Conservation (phyloP, 1,139 yeast species). For the Candida sanyaensis region DNA sequence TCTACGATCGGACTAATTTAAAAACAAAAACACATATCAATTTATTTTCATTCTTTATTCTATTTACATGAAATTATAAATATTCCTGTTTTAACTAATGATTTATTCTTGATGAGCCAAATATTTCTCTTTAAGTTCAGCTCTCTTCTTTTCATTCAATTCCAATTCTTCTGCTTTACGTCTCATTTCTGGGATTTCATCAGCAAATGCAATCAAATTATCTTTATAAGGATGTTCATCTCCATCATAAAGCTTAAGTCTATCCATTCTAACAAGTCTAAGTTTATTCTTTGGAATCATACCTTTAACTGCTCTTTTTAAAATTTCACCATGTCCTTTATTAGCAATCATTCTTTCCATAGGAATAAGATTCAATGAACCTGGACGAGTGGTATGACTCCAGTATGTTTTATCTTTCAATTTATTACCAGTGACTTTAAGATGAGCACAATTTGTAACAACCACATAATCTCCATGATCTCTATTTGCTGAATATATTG, state of each 20-base stretch:
- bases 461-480: slow-evolving; percentile 98
- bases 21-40: slow-evolving; percentile 4
- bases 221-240: slow-evolving; percentile 83
- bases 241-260: slow-evolving; percentile 87
- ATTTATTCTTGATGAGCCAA: slow-evolving; percentile 16
- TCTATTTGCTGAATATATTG: slow-evolving; percentile 68
- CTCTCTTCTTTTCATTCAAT: slow-evolving; percentile 33
- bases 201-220: slow-evolving; percentile 85
- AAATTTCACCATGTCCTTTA: slow-evolving; percentile 82
- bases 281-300: slow-evolving; percentile 94
- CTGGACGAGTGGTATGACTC: slow-evolving; percentile 90
- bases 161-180: slow-evolving; percentile 42
- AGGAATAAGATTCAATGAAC: slow-evolving; percentile 79
- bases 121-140: slow-evolving; percentile 38
- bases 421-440: slow-evolving; percentile 83
- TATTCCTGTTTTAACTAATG: background rate
- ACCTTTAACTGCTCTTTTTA: slow-evolving; percentile 86
- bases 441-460: slow-evolving; percentile 84
- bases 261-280: slow-evolving; percentile 75
- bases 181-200: slow-evolving; percentile 62
- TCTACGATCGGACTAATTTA: background rate
- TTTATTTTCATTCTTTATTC: background rate
- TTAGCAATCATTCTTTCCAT: slow-evolving; percentile 77
- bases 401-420: slow-evolving; percentile 83
- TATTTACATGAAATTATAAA: slow-evolving; percentile 9